Evolutionary conservation across 2,329 filamentous ascomycete genomes (phyloP), one percentile per base, ranked within the genome.

Genomic region (Acrodontium crateriforme): DNA sequence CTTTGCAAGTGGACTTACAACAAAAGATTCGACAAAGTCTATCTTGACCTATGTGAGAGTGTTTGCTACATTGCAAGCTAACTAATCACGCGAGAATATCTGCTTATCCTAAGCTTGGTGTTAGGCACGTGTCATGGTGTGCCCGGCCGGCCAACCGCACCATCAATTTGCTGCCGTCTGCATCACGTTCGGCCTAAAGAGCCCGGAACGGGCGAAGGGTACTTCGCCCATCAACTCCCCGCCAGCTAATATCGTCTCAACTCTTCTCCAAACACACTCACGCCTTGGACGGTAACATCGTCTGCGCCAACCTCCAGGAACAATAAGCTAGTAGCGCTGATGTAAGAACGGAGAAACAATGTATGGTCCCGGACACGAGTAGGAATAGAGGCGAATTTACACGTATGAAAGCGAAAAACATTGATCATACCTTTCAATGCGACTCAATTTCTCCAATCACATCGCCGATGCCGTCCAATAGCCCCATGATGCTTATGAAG

Each of bases 261-360:
- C 9, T 13, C 9, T 9, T 17, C 9, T 20, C 16, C 11, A 15
- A 7, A 4, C n/a, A 20, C n/a, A 15, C 29, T 20, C 26, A 71
- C 60, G 25, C 67, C 67, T 47, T 71, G 67, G 3, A 68, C 58
- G 2, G 60, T 59, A 4, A 69, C 41, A 27, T 60, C 58, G 16
- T 47, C 49, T 3, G 47, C 50, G 9, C 58, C 60, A 29, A 68
- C 46, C 30, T 21, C n/a, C n/a, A n/a, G n/a, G n/a, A n/a, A n/a
- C n/a, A n/a, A n/a, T n/a, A n/a, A n/a, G n/a, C n/a, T n/a, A n/a
- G n/a, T n/a, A n/a, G n/a, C n/a, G n/a, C n/a, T n/a, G n/a, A n/a
- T n/a, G n/a, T n/a, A n/a, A n/a, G n/a, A n/a, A n/a, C n/a, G n/a
- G n/a, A n/a, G n/a, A n/a, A n/a, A n/a, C n/a, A n/a, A n/a, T n/a